phyloP scores from a whole-genome alignment of 176 grass and related monocot species.

The Aechmea fasciata region DNA sequence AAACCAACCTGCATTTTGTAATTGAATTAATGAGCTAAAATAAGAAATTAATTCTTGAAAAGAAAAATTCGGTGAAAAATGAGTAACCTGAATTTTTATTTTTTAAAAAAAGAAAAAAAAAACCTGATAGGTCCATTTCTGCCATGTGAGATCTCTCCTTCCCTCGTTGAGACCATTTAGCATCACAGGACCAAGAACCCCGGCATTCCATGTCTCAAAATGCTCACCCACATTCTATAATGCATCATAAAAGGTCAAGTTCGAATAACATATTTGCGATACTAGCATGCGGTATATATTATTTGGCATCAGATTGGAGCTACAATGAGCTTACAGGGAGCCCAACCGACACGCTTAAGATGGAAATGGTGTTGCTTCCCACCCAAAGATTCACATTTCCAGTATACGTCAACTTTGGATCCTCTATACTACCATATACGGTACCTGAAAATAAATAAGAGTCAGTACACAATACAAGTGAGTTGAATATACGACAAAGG shows the following conservation, averaged over 20 bases:
- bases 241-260: conserved; percentile 7
- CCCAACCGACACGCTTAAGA: conserved; percentile 87
- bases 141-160: conserved; percentile 90
- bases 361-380: conserved; percentile 88
- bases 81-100: neutral
- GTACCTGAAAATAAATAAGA: conserved; percentile 47
- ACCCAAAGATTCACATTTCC: conserved; percentile 65
- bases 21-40: conserved; percentile 15
- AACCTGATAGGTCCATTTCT: conserved; percentile 98
- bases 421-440: conserved; percentile 63
- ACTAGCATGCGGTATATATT: neutral
- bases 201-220: conserved; percentile 99
- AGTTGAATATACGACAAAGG: neutral
- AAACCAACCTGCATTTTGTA: conserved; percentile 62
- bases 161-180: conserved; percentile 82
- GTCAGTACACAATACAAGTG: conserved; percentile 11
- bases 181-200: conserved; percentile 86
- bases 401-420: conserved; percentile 76
- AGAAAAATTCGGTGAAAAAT: too few species aligned
- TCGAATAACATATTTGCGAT: neutral
- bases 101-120: neutral
- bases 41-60: neutral
- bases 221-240: conserved; percentile 87
- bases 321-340: conserved; percentile 64
- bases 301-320: neutral